A percentile compares a stretch with the other conserved stretches of the same genome.
phyloP scores from a whole-genome alignment of 331 rosid genomes.

The Acacia concinna region DNA sequence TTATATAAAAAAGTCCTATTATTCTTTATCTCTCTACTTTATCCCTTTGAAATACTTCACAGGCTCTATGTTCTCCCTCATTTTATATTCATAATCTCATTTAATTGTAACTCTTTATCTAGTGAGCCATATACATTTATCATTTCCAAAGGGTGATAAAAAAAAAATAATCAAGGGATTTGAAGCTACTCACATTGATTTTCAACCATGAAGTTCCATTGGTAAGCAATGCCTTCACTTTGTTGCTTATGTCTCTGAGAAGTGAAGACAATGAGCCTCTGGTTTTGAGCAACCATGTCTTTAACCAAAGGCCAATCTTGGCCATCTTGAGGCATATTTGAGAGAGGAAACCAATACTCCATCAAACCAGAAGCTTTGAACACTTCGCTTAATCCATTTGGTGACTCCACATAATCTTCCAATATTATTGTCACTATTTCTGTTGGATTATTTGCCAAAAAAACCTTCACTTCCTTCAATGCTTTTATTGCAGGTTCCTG shows the following conservation, averaged over 20 bases:
- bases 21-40: no score
- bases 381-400: slow-evolving; percentile 56
- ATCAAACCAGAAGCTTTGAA: slow-evolving; percentile 44
- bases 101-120: no score
- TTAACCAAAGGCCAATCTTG: slow-evolving; percentile 62
- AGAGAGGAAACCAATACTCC: slow-evolving; percentile 46
- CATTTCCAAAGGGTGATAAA: neutral
- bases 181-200: slow-evolving; percentile 38
- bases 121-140: neutral
- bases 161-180: neutral
- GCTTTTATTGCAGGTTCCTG: slow-evolving; percentile 64
- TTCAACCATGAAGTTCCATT: slow-evolving; percentile 57
- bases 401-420: slow-evolving; percentile 74
- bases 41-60: neutral
- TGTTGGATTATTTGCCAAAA: slow-evolving; percentile 52
- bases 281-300: slow-evolving; percentile 36
- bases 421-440: slow-evolving; percentile 76
- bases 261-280: slow-evolving; percentile 46
- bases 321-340: slow-evolving; percentile 45
- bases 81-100: neutral
- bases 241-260: slow-evolving; percentile 36
- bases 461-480: slow-evolving; percentile 52
- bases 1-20: no score
- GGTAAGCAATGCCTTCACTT: slow-evolving; percentile 49
- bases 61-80: neutral